Percentiles rank a stretch among this genome's conserved stretches.
Evolutionary conservation across 2,329 filamentous ascomycete genomes (phyloP).

Genomic region (Cladophialophora bantiana): DNA sequence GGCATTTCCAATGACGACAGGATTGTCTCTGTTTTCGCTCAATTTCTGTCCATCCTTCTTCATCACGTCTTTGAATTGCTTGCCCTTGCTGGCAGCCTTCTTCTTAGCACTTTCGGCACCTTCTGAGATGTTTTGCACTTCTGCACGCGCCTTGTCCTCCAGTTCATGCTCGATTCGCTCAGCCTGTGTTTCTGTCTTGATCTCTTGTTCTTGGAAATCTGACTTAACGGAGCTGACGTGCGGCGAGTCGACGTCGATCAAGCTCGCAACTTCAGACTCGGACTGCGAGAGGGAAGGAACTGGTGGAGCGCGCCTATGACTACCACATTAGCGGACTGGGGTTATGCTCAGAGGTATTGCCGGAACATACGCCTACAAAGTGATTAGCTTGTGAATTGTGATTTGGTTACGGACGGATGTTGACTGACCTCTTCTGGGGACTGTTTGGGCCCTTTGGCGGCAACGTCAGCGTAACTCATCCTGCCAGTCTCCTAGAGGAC

Average conservation of each 20-base stretch:
- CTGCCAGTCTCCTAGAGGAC: slow-evolving; percentile 26
- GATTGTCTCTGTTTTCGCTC: slow-evolving; percentile 53
- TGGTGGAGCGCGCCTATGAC: slow-evolving; percentile 51
- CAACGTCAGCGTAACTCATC: slow-evolving; percentile 60
- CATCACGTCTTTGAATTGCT: slow-evolving; percentile 42
- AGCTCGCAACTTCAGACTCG: slow-evolving; percentile 50
- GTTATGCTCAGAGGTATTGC: slow-evolving; percentile 48
- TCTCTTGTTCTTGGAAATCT: slow-evolving; percentile 50
- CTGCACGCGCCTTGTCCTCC: slow-evolving; percentile 41
- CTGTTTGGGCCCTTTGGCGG: slow-evolving; percentile 56
- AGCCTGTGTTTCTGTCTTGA: slow-evolving; percentile 56
- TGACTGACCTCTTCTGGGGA: slow-evolving; percentile 55
- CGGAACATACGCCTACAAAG: slow-evolving; percentile 32
- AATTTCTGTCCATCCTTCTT: slow-evolving; percentile 43
- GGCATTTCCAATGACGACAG: slow-evolving; percentile 56
- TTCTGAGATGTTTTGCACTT: slow-evolving; percentile 39
- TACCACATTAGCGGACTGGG: slow-evolving; percentile 22
- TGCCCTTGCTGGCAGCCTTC: slow-evolving; percentile 40
- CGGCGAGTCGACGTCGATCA: slow-evolving; percentile 57
- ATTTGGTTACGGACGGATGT: slow-evolving; percentile 30
- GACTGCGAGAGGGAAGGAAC: slow-evolving; percentile 49
- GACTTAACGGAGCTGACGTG: slow-evolving; percentile 54
- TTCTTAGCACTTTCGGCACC: slow-evolving; percentile 46
- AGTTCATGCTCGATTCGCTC: slow-evolving; percentile 53
- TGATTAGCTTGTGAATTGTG: slow-evolving; percentile 4